phyloP scores from a whole-genome alignment of 257 asterid genomes.

The Osmanthus fragrans region DNA sequence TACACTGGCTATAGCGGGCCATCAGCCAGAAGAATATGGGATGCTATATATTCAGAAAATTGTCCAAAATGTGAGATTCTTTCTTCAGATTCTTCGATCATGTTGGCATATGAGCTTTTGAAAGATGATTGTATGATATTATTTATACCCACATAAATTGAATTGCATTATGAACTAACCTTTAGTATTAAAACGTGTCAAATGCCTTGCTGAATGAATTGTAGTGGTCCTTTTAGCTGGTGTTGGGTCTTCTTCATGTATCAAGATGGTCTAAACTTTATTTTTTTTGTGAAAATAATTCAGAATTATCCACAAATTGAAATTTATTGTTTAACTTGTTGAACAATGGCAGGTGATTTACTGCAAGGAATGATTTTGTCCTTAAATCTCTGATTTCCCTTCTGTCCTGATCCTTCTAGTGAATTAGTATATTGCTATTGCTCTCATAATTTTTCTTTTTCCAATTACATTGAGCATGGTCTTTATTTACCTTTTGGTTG shows the following conservation, averaged over 20 bases:
- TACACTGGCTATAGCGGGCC: slow-evolving; percentile 93
- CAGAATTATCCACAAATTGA: slow-evolving; percentile 9
- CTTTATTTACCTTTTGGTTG: neutral
- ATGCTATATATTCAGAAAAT: slow-evolving; percentile 85
- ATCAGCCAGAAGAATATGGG: slow-evolving; percentile 96
- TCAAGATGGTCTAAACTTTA: neutral
- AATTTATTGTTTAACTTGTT: neutral
- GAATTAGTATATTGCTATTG: slow-evolving; percentile 7
- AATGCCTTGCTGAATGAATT: slow-evolving; percentile 1
- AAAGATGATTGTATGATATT: neutral
- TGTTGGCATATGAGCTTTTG: slow-evolving; percentile 16
- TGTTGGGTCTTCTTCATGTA: neutral
- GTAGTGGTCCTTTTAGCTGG: neutral
- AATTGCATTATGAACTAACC: neutral
- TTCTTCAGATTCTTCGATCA: slow-evolving; percentile 12
- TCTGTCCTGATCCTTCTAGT: neutral
- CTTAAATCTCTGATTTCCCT: neutral
- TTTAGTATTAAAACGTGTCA: neutral
- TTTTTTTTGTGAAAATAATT: neutral
- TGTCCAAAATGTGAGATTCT: slow-evolving; percentile 80
- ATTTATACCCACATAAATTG: neutral
- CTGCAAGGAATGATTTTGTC: neutral
- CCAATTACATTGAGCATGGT: neutral
- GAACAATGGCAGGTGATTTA: neutral
- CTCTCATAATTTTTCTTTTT: neutral